Base-by-base conservation (phyloP, 2,329 filamentous ascomycete species). In the Rhynchosporium secalis region DNA sequence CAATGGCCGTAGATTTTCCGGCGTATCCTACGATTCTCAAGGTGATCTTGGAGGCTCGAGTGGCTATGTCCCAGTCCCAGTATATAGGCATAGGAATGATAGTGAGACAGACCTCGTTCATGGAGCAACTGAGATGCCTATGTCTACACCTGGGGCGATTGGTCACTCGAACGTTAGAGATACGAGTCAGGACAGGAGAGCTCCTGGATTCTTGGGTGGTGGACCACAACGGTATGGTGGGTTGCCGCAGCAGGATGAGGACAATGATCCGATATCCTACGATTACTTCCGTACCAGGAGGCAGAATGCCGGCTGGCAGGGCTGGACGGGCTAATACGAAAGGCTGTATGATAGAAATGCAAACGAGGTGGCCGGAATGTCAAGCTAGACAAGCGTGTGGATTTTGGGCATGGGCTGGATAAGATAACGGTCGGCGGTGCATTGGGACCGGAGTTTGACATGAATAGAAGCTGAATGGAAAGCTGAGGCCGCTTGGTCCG, bases 201-300 rank as follows among this genome's bases (percentile, higher is more conserved):
- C 80, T 0, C 79, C 79, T 4, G 81, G 83, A 10, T 82, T 83
- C 64, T 72, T 86, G 20, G 84, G 83, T 20, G 83, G 83, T 58
- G 84, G 84, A 2, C 82, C 83, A 1, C 76, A 79, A 56, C 85
- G 85, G 0, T 88, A 88, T 71, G 85, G 83, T 13, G 80, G 81
- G 31, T 72, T 88, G 59, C 81, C 84, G 0, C 84, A 87, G 70
- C 73, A 76, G 46, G 74, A 78, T 52, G 72, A 76, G 28, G 71
- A 70, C 12, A 43, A 62, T 12, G 70, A 74, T 64, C 69, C 71
- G 4, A 69, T 62, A 64, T 68, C 62, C 56, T 74, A 74, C 66
- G 72, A 74, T 60, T 72, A 74, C 66, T 74, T 72, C 59, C 64
- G 71, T 40, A 56, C 63, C 15, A 61, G 66, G 57, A 70, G 70